These are phyloP conservation scores for Nemania serpens DNA, from an alignment of 2,329 filamentous ascomycete genomes.

Conservation along the genomic window DNA sequence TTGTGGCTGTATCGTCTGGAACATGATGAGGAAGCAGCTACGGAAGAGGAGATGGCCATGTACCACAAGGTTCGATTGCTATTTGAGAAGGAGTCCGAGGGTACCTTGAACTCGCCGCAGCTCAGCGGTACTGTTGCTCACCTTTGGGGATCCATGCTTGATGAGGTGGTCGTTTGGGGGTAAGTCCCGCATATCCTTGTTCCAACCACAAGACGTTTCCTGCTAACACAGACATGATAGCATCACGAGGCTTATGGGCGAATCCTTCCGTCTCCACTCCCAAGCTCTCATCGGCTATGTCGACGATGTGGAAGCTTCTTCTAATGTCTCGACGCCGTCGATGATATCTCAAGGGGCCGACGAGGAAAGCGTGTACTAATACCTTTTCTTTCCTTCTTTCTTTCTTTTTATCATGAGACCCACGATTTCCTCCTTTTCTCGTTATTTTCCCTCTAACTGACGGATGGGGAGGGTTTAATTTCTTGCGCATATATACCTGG, in stretches of 20 bases:
- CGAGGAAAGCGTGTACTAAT: slow-evolving; percentile 73
- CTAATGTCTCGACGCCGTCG: slow-evolving; percentile 71
- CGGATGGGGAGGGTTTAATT: slow-evolving; percentile 41
- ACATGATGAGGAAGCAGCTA: slow-evolving; percentile 93
- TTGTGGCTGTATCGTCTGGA: slow-evolving; percentile 99
- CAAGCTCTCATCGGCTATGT: slow-evolving; percentile 95
- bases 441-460: slow-evolving; percentile 31
- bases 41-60: slow-evolving; percentile 83
- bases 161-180: slow-evolving; percentile 99
- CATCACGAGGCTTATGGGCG: slow-evolving; percentile 94
- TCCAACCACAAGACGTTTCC: slow-evolving; percentile 53
- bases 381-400: slow-evolving; percentile 30
- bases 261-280: slow-evolving; percentile 95
- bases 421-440: slow-evolving; percentile 52
- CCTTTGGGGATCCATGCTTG: slow-evolving; percentile 97
- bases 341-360: slow-evolving; percentile 74
- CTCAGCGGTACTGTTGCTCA: slow-evolving; percentile 94
- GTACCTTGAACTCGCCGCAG: slow-evolving; percentile 74
- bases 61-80: slow-evolving; percentile 90
- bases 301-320: slow-evolving; percentile 75
- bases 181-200: slow-evolving; percentile 60
- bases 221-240: slow-evolving; percentile 58
- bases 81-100: slow-evolving; percentile 88
- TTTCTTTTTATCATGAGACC: slow-evolving; percentile 48
- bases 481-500: slow-evolving; percentile 56